Evolutionary conservation across 2,329 filamentous ascomycete species (phyloP), one percentile per base, ranked within the genome.

Genomic region (Nigrograna mackinnonii): DNA sequence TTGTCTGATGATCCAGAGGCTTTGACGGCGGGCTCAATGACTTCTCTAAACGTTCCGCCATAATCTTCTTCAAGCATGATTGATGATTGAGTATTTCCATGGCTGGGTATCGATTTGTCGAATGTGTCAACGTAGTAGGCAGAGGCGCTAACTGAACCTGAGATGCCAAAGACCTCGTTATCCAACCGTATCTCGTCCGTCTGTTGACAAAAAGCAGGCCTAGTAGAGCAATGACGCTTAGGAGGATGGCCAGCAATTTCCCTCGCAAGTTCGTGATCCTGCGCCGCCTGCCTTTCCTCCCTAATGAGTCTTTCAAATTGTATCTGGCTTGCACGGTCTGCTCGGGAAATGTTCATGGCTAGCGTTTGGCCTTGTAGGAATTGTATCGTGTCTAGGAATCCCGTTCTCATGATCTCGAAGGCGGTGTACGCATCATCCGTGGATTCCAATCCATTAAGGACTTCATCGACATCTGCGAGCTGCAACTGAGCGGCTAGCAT

Each of bases 211-310:
- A n/a, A 9, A n/a, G 24, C 24, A 9, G 24, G n/a, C 9, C 24
- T 28, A 9, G 9, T 28, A 24, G 31, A 16, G 31, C n/a, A 14
- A 38, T 21, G 20, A 30, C 21, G 40, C 35, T 28, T 24, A 18
- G 22, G 17, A 41, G 14, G 21, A 6, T 32, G 17, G 14, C 31
- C 37, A 19, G 13, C 11, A 3, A 53, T 28, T 24, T 26, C 18
- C 30, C 39, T 24, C 2, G 47, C 50, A 14, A 53, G 20, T 11
- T 30, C 21, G 22, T 50, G 47, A 35, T 53, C 50, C 19, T 37
- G 33, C 13, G 26, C 32, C 6, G 47, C 50, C 33, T 50, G 47
- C 32, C 40, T 44, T 24, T 53, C 50, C 28, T 53, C 44, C 20
- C 20, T n/a, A n/a, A 46, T 2, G 6, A 50, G 37, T 20, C 22